Evolutionary conservation across 1,284 basidiomycete genomes (phyloP), one percentile per base, ranked within the genome.

Genomic region (Malassezia brasiliensis): DNA sequence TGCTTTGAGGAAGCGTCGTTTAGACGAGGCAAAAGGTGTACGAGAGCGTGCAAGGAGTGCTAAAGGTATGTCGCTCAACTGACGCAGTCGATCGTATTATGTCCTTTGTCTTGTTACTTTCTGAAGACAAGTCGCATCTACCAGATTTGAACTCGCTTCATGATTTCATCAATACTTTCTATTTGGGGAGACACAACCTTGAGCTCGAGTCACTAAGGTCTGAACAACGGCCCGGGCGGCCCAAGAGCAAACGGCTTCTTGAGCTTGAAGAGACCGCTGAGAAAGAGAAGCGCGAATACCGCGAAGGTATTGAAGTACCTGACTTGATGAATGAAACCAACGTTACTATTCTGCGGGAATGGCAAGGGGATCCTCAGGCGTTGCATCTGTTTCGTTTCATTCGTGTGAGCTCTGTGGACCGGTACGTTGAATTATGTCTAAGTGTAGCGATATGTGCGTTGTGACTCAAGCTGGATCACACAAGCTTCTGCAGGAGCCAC

Each of bases 291-390:
- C 54, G 57, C 22, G 69, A 73, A 32, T 74, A 74, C 53, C 45
- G 48, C 22, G 61, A 68, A 19, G 68, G 69, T 15, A 64, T 74
- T 30, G 67, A 68, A 36, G 50, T 73, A 0, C 72, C 72, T 0
- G 72, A 74, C 34, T 59, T 74, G 15, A 61, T 58, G 47, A 64
- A 59, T 42, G 40, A 46, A 3, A 63, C 50, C 47, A 74, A 74
- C 37, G 72, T 74, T 36, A 50, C 51, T 19, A 52, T 72, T 5
- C 57, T 74, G 2, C 55, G 72, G 6, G 60, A 67, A 15, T 74
- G 72, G 72, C 52, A 70, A 28, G 72, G 72, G 6, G 69, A 73
- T 48, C 62, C 63, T 10, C 69, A 73, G 50, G 65, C 64, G 15
- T 44, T 72, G 15, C 63, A 63, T 14, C 52, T 64, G 35, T 74